Conservation (phyloP, 2,329 filamentous ascomycete genomes). For the Leptosphaerulina australis region DNA sequence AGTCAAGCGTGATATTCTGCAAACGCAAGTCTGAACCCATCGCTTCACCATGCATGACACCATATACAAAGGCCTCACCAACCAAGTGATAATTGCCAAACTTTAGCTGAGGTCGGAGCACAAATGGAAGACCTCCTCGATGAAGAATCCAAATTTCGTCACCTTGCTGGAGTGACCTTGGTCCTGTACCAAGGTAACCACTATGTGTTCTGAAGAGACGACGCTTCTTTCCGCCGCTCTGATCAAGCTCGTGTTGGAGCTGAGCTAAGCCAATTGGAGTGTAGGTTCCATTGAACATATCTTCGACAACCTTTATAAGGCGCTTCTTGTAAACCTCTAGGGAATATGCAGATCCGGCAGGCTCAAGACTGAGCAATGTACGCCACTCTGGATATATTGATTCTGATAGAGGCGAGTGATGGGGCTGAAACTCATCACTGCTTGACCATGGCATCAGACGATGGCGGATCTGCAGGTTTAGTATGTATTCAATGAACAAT, state of each 20-base stretch:
- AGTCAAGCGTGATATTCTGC: conserved; percentile 22
- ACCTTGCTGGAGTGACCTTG: conserved; percentile 25
- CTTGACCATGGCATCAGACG: conserved; percentile 37
- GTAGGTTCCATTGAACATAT: conserved; percentile 38
- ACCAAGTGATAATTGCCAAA: conserved; percentile 28
- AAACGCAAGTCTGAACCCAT: conserved; percentile 16
- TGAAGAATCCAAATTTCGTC: conserved; percentile 33
- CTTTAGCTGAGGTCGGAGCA: conserved; percentile 24
- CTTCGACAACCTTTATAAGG: conserved; percentile 26
- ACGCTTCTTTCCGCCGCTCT: conserved; percentile 29
- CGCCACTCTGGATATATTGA: conserved; percentile 37
- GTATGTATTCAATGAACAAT: conserved; percentile 37
- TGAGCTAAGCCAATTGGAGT: conserved; percentile 35
- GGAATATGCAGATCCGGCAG: conserved; percentile 24
- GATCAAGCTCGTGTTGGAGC: conserved; percentile 37
- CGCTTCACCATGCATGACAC: conserved; percentile 34
- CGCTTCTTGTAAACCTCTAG: conserved; percentile 26
- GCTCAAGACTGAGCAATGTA: conserved; percentile 30
- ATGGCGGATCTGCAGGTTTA: conserved; percentile 37
- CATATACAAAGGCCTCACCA: conserved; percentile 36
- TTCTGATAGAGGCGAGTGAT: conserved; percentile 33
- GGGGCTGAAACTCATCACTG: conserved; percentile 33
- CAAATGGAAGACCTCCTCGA: conserved; percentile 23
- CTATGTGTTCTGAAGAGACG: conserved; percentile 29
- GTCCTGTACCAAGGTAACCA: conserved; percentile 31